These are phyloP conservation scores for Fusarium cicatricum DNA, from an alignment of 2,329 filamentous ascomycete species.

Conservation along the genomic window DNA sequence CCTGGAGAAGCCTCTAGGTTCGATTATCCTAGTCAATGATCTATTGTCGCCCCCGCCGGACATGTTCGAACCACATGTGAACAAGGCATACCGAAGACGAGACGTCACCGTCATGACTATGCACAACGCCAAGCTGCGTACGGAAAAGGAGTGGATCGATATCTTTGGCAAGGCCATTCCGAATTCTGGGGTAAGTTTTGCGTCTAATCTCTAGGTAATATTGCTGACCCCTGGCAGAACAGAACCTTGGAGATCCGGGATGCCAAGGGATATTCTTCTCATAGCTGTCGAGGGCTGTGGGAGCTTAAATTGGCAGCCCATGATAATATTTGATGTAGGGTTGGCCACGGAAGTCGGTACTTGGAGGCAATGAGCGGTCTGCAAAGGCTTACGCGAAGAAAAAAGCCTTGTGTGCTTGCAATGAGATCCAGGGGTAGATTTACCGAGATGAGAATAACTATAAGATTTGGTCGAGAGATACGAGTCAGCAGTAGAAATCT, in stretches of 20 bases:
- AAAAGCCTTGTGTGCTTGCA: no score
- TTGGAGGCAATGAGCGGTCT: no score
- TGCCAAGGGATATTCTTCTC: slow-evolving; percentile 11
- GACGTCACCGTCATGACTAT: slow-evolving; percentile 37
- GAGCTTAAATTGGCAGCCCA: slow-evolving; percentile 2
- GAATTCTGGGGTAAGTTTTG: slow-evolving; percentile 5
- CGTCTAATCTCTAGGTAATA: neutral
- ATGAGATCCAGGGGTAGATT: no score
- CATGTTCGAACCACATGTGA: slow-evolving; percentile 13
- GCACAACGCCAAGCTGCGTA: slow-evolving; percentile 34
- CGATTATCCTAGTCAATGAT: slow-evolving; percentile 23
- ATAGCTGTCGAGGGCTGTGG: slow-evolving; percentile 31
- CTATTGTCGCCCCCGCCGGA: slow-evolving; percentile 26
- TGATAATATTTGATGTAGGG: neutral
- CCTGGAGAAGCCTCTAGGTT: slow-evolving; percentile 18
- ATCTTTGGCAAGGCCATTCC: slow-evolving; percentile 13
- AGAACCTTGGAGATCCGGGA: slow-evolving; percentile 1
- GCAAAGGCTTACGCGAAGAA: no score
- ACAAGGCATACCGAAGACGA: slow-evolving; percentile 31
- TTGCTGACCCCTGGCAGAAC: neutral
- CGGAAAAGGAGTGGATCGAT: slow-evolving; percentile 17
- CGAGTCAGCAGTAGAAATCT: no score
- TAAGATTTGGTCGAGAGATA: no score
- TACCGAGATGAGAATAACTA: no score
- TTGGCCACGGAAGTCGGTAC: no score